phyloP scores from a whole-genome alignment of 2,329 filamentous ascomycete genomes.

The Phyllosticta paracitricarpa region DNA sequence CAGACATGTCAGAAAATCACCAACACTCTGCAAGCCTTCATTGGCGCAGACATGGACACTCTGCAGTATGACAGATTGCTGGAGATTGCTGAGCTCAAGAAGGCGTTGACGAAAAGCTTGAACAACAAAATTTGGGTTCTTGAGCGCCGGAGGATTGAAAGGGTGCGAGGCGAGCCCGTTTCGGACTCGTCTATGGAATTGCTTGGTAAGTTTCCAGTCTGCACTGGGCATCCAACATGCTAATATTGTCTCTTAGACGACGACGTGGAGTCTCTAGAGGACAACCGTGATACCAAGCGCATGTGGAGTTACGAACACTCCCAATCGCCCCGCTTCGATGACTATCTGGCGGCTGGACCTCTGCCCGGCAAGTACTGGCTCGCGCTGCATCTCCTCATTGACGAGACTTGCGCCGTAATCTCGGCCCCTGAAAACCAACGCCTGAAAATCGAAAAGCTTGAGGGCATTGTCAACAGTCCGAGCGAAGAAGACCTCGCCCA shows the following conservation, averaged over 20 bases:
- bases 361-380: conserved; percentile 5
- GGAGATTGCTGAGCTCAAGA: conserved; percentile 9
- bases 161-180: conserved; percentile 3
- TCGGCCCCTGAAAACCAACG: conserved; percentile 3
- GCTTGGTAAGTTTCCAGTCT: not conserved
- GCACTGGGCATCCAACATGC: not conserved
- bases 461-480: conserved; percentile 1
- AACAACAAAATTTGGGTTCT: conserved; percentile 3
- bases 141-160: conserved; percentile 2
- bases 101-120: conserved; percentile 1
- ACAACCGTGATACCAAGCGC: conserved; percentile 6
- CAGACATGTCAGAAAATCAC: conserved; percentile 1
- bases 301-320: conserved; percentile 10
- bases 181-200: not conserved
- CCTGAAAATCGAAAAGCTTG: not conserved
- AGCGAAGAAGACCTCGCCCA: conserved; percentile 1
- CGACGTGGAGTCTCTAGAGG: conserved; percentile 1
- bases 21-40: conserved; percentile 1
- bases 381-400: conserved; percentile 1
- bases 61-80: conserved; percentile 7
- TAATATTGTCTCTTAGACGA: not conserved
- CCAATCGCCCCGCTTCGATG: not conserved
- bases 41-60: conserved; percentile 6
- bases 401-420: conserved; percentile 7
- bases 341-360: not conserved